Base-by-base conservation (phyloP, 2,329 filamentous ascomycete genomes). In the Penicillium corylophilum region DNA sequence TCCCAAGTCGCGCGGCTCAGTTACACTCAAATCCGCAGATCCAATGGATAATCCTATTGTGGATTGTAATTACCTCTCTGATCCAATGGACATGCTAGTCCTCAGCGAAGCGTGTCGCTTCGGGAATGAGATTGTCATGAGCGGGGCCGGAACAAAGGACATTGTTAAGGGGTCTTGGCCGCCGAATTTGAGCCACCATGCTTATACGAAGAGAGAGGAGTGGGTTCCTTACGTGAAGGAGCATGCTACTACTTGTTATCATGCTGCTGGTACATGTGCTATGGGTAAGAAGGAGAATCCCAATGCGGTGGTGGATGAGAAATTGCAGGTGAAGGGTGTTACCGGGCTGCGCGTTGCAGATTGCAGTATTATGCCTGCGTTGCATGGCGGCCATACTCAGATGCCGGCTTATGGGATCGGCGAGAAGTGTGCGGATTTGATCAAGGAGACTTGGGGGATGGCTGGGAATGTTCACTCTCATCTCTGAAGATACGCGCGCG, bases 161-260 rank as follows among this genome's bases (percentile, higher is more conserved):
- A 71, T 86, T 5, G 75, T 85, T 12, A 82, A 82, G 60, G 83
- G 83, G 0, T 77, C 79, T 10, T 86, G 83, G 82, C 83, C 83
- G 0, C 59, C 69, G 13, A 71, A 77, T 26, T 61, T 77, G 39
- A 74, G 62, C 1, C 82, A 86, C 55, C 80, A 85, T 64, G 67
- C 64, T 44, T 76, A 77, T 62, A 81, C 71, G 47, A 78, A 71
- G 1, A 72, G 82, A 13, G 80, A 84, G 60, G 74, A 86, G 36
- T 86, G 83, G 83, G 71, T 79, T 31, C 74, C 76, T 0, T 79
- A 79, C 59, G 79, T 86, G 5, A 79, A 76, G 60, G 69, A 84
- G 28, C 74, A 84, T 62, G 82, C 80, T n/a, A 83, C 81, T 2
- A 84, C 82, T 22, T 84, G 82, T 48, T 83, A 84, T 51, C 82